These are phyloP conservation scores for Fonsecaea multimorphosa DNA, from an alignment of 2,329 filamentous ascomycete genomes.

Conservation along the genomic window DNA sequence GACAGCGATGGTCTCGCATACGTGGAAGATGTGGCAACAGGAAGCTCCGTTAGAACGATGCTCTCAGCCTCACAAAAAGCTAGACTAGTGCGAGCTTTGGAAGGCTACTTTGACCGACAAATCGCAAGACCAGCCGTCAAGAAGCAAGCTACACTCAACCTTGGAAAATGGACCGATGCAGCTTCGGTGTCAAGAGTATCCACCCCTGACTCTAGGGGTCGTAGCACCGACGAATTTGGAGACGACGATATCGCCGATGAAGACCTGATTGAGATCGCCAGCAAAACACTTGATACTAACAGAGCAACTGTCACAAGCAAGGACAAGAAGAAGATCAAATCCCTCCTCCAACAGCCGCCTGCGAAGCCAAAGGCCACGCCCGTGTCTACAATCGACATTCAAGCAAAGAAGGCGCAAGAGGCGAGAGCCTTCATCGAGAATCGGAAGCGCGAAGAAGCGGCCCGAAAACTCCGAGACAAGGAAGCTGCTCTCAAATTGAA, in stretches of 20 bases:
- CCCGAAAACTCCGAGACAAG: conserved; percentile 73
- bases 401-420: conserved; percentile 43
- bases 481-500: conserved; percentile 70
- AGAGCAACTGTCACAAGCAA: conserved; percentile 21
- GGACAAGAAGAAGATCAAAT: conserved; percentile 36
- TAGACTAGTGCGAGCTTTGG: conserved; percentile 71
- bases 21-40: conserved; percentile 58
- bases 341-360: conserved; percentile 22
- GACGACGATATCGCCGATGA: conserved; percentile 49
- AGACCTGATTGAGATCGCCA: conserved; percentile 38
- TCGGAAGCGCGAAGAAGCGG: conserved; percentile 75
- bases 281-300: conserved; percentile 30
- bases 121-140: conserved; percentile 50
- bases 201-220: conserved; percentile 35
- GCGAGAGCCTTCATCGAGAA: conserved; percentile 71
- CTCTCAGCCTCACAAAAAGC: conserved; percentile 82
- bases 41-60: conserved; percentile 72
- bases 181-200: conserved; percentile 25
- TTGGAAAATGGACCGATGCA: conserved; percentile 40
- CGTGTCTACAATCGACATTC: conserved; percentile 35
- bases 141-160: conserved; percentile 50
- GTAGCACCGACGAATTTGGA: conserved; percentile 50
- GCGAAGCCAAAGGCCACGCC: conserved; percentile 34
- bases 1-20: conserved; percentile 71
- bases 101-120: conserved; percentile 56